Evolutionary conservation across 306 rosid genomes (phyloP).

Genomic region (Crotalaria pallida): DNA sequence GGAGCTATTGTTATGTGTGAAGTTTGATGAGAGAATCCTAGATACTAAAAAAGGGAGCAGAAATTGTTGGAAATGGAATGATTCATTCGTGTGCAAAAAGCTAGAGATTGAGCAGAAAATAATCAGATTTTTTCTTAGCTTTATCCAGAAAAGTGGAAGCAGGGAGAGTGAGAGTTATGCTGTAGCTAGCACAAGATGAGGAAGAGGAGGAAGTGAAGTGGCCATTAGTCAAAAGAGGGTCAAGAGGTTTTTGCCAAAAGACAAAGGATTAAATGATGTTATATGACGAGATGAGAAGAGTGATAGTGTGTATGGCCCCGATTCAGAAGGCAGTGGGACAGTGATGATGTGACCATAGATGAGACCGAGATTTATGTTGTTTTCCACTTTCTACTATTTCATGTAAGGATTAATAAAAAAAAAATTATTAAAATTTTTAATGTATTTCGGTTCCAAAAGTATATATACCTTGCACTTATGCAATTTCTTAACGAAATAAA

Average conservation of each 20-base stretch:
- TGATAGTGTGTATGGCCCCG: conserved; percentile 24
- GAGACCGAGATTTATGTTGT: no score
- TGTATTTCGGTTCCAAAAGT: no score
- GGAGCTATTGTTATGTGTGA: not conserved
- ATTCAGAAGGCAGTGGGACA: conserved; percentile 56
- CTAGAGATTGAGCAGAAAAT: not conserved
- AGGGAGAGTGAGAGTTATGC: conserved; percentile 32
- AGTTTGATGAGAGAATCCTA: not conserved
- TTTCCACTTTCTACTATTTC: no score
- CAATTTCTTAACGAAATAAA: no score
- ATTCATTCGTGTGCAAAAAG: not conserved
- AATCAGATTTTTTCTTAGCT: not conserved
- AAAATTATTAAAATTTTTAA: no score
- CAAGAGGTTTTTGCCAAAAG: not conserved
- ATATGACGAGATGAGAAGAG: conserved; percentile 14
- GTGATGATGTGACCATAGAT: conserved; percentile 47
- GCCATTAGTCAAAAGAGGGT: not conserved
- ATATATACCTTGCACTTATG: no score
- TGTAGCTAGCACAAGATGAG: not conserved
- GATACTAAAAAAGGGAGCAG: not conserved
- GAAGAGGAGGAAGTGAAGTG: not conserved
- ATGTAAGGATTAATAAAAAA: no score
- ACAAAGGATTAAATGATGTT: not conserved
- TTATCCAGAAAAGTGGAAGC: conserved; percentile 25
- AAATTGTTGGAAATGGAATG: conserved; percentile 9